Base-by-base conservation (phyloP, 2,329 filamentous ascomycete species). In the Aspergillus ustus region DNA sequence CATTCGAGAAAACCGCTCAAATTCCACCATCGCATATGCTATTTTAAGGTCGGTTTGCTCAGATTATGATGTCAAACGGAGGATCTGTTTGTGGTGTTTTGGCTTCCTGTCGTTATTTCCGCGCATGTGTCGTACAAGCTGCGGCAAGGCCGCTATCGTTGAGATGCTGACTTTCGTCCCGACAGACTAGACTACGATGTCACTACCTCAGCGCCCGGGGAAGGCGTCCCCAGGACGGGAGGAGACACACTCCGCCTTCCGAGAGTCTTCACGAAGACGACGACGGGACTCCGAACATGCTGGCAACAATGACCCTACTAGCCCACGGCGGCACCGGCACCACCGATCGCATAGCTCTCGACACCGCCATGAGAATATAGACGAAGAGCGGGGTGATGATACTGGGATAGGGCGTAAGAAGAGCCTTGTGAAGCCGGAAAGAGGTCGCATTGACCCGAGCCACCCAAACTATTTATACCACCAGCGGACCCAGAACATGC, bases 381-480 rank as follows among this genome's bases (percentile, higher is more conserved):
- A 87, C 62, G 79, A 80, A 57, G 85, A 87, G 63, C 82, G 83
- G 52, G 83, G 84, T 68, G 82, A 85, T 72, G 70, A 76, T 22
- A 70, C 64, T 19, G 86, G 87, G 17, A 68, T 89, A 60, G 76
- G 78, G 63, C 88, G 93, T 69, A 98, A 98, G 79, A 88, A 91
- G 75, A 97, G 92, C 76, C 82, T 99, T 66, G 89, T 99, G 73
- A 86, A 91, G 64, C 95, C 95, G 0, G 95, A 99, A 79, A 87
- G 95, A 67, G 90, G 90, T 71, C 87, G 91, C 69, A 92, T 96
- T 68, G 91, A 93, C 69, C 88, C 85, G 66, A 91, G 93, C 69
- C 93, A 98, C 75, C 93, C 93, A 15, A 96, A 98, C 76, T 99
- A 97, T 74, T 87, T 97, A 79, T 99, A 99, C 78, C 89, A 92